Evolutionary conservation across 768 basidiomycete species (phyloP).

Genomic region (Gyrodon lividus): DNA sequence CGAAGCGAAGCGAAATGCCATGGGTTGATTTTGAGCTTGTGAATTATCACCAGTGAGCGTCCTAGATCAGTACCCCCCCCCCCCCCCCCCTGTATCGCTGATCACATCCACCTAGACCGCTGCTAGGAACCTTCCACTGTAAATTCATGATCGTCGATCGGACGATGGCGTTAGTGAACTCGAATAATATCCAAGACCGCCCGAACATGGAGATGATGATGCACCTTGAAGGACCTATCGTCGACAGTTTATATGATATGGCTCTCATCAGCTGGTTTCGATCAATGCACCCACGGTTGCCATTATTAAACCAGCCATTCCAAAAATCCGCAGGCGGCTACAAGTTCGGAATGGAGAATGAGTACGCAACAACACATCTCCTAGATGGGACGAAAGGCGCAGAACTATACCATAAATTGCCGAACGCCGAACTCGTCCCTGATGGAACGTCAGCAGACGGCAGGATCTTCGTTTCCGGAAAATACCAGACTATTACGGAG

Average conservation of each 20-base stretch:
- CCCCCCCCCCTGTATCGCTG: neutral
- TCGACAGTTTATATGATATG: constrained; percentile 68
- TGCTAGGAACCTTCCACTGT: constrained; percentile 69
- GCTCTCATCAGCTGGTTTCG: constrained; percentile 62
- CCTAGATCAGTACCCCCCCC: neutral
- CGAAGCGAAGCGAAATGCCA: constrained; percentile 53
- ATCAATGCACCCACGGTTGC: constrained; percentile 44
- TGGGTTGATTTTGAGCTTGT: constrained; percentile 61
- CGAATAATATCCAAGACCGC: constrained; percentile 67
- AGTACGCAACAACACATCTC: constrained; percentile 27
- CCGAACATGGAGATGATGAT: constrained; percentile 60
- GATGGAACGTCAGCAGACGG: constrained; percentile 7
- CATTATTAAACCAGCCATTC: constrained; percentile 36
- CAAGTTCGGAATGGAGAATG: constrained; percentile 36
- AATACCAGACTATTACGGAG: constrained; percentile 38
- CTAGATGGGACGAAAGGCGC: constrained; percentile 26
- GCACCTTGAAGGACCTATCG: constrained; percentile 69
- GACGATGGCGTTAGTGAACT: constrained; percentile 61
- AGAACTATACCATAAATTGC: constrained; percentile 24
- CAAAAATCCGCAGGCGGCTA: constrained; percentile 36
- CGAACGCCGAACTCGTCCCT: constrained; percentile 8
- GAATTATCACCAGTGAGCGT: constrained; percentile 45
- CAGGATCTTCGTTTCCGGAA: constrained; percentile 30
- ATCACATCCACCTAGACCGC: constrained; percentile 31
- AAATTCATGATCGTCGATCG: constrained; percentile 72